These are phyloP conservation scores for Sporothrix luriei DNA, from an alignment of 2,329 filamentous ascomycete genomes.

Conservation along the genomic window DNA sequence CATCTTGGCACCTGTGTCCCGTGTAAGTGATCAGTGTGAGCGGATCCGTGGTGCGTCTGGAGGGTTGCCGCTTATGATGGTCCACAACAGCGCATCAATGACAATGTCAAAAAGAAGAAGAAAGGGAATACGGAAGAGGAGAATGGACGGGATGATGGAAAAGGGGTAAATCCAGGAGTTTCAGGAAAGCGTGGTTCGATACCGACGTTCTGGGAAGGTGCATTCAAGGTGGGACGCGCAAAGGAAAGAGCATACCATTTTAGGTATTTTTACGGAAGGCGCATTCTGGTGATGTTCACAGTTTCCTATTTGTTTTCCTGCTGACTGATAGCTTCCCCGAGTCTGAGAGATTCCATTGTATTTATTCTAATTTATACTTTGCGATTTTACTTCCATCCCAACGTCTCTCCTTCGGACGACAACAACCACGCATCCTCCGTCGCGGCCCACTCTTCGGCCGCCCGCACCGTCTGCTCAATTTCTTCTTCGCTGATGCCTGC, in stretches of 20 bases:
- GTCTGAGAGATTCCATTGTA: neutral
- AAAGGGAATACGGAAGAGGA: neutral
- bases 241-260: constrained; percentile 2
- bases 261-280: neutral
- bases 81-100: neutral
- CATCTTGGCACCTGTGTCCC: constrained; percentile 21
- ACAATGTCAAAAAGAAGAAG: neutral
- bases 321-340: too few species aligned
- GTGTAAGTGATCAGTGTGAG: neutral
- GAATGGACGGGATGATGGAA: neutral
- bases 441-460: constrained; percentile 43
- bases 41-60: neutral
- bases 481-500: constrained; percentile 45
- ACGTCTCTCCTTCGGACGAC: constrained; percentile 44
- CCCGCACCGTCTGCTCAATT: constrained; percentile 42
- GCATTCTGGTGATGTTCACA: neutral
- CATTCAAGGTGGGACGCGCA: neutral
- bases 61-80: neutral
- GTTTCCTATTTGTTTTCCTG: neutral
- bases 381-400: constrained; percentile 46
- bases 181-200: neutral
- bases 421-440: constrained; percentile 47
- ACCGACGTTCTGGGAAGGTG: neutral
- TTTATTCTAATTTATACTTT: neutral
- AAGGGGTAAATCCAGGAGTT: neutral